Conservation (phyloP, 1,284 basidiomycete species). For the Malassezia restricta region DNA sequence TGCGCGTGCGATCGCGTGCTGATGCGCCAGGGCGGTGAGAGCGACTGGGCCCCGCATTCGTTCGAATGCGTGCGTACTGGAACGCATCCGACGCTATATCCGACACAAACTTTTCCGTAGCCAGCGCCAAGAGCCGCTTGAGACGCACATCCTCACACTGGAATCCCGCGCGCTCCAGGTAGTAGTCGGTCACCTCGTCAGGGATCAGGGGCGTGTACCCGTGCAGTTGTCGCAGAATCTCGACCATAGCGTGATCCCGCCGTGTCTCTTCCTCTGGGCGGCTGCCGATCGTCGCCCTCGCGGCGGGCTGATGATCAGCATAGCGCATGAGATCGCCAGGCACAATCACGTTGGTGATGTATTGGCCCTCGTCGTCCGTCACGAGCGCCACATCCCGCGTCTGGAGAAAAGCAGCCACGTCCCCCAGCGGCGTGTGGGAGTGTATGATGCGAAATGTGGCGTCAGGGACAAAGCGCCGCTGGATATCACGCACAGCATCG, state of each 20-base stretch:
- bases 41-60: slow-evolving; percentile 49
- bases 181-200: slow-evolving; percentile 95
- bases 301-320: slow-evolving; percentile 18
- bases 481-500: slow-evolving; percentile 24
- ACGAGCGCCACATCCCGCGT: slow-evolving; percentile 38
- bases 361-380: slow-evolving; percentile 31
- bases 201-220: slow-evolving; percentile 95
- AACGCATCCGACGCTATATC: slow-evolving; percentile 95
- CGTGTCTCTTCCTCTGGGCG: slow-evolving; percentile 63
- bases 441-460: slow-evolving; percentile 33
- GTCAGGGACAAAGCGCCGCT: slow-evolving; percentile 15
- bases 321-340: slow-evolving; percentile 35
- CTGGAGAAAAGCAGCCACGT: slow-evolving; percentile 37
- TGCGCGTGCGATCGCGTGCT: slow-evolving; percentile 65
- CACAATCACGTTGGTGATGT: slow-evolving; percentile 35
- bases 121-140: slow-evolving; percentile 82
- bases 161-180: slow-evolving; percentile 88
- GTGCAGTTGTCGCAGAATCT: slow-evolving; percentile 89
- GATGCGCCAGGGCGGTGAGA: slow-evolving; percentile 13
- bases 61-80: slow-evolving; percentile 89
- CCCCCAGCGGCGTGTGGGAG: slow-evolving; percentile 37
- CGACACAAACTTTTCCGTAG: slow-evolving; percentile 94
- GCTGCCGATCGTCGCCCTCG: neutral
- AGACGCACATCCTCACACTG: slow-evolving; percentile 66
- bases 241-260: slow-evolving; percentile 66